phyloP scores from a whole-genome alignment of 768 basidiomycete species.

The Pholiota conissans region DNA sequence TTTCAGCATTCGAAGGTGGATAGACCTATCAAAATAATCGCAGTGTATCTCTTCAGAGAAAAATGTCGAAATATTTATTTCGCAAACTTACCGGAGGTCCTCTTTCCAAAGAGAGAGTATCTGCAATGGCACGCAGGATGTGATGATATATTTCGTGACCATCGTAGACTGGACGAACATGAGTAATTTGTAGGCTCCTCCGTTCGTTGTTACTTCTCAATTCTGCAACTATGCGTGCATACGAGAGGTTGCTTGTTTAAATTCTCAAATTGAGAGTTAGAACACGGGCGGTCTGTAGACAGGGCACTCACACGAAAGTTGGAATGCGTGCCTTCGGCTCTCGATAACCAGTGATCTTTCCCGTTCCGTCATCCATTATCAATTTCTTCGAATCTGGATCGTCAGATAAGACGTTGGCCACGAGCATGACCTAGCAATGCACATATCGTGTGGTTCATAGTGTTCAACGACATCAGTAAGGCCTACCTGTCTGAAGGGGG shows the following conservation, averaged over 20 bases:
- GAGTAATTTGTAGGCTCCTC: conserved; percentile 26
- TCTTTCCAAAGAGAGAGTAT: conserved; percentile 60
- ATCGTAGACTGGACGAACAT: conserved; percentile 68
- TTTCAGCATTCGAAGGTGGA: not conserved
- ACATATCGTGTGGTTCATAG: not conserved
- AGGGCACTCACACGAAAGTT: conserved; percentile 6
- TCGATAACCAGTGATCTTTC: conserved; percentile 22
- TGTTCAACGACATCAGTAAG: not conserved
- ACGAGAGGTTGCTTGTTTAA: conserved; percentile 15
- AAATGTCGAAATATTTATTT: not conserved
- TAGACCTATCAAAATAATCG: not conserved
- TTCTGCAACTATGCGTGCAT: conserved; percentile 23
- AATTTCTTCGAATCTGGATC: too few species aligned
- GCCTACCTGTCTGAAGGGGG: conserved; percentile 15
- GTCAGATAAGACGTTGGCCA: conserved; percentile 18
- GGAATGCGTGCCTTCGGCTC: conserved; percentile 1
- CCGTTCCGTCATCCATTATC: conserved; percentile 35
- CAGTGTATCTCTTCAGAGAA: not conserved
- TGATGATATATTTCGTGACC: conserved; percentile 82
- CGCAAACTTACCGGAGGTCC: conserved; percentile 52
- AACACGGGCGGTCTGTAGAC: not conserved
- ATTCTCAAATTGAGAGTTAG: not conserved
- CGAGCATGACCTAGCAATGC: conserved; percentile 17
- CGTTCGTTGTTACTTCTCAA: conserved; percentile 17
- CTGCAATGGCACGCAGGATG: conserved; percentile 67